Percentiles rank a stretch among this genome's conserved stretches.
These are phyloP conservation scores for Euptelea pleiosperma DNA, from an alignment of 164 flowering plant species.

Conservation along the genomic window DNA sequence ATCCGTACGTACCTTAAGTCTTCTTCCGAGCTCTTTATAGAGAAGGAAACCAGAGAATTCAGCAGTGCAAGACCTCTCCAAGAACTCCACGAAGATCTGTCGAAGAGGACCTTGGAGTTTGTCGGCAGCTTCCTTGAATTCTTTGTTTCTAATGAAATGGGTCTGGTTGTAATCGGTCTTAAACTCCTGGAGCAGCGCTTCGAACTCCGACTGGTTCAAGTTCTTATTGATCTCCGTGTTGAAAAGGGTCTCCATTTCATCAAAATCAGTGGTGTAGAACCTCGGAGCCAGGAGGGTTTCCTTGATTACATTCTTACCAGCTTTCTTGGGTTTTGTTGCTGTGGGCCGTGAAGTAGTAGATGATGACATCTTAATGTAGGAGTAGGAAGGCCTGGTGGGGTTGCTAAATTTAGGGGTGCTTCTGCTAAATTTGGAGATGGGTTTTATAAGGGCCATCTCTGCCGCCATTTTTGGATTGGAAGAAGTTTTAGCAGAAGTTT, in stretches of 20 bases:
- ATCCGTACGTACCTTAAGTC: constrained; percentile 69
- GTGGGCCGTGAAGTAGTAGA: constrained; percentile 32
- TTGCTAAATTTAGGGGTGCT: constrained; percentile 24
- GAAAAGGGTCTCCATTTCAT: constrained; percentile 94
- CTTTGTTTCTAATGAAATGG: constrained; percentile 93
- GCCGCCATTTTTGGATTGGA: constrained; percentile 47
- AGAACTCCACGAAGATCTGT: constrained; percentile 91
- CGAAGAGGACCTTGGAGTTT: constrained; percentile 79
- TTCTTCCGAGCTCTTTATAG: constrained; percentile 95
- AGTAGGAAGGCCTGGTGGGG: constrained; percentile 11
- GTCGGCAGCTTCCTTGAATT: constrained; percentile 96
- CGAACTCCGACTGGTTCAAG: constrained; percentile 74
- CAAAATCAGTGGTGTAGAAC: constrained; percentile 97
- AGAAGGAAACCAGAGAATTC: constrained; percentile 97
- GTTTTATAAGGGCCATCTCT: constrained; percentile 74
- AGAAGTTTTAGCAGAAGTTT: constrained; percentile 4
- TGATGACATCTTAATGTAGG: constrained; percentile 40
- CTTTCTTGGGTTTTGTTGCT: constrained; percentile 36
- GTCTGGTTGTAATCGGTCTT: constrained; percentile 98
- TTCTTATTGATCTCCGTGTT: constrained; percentile 92
- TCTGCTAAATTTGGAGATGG: constrained; percentile 53
- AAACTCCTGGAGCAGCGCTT: constrained; percentile 87
- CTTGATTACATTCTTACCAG: constrained; percentile 45
- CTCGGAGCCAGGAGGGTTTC: constrained; percentile 90
- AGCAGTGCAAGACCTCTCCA: constrained; percentile 98